phyloP scores from a whole-genome alignment of 768 basidiomycete species.

The Lentinula detonsa region DNA sequence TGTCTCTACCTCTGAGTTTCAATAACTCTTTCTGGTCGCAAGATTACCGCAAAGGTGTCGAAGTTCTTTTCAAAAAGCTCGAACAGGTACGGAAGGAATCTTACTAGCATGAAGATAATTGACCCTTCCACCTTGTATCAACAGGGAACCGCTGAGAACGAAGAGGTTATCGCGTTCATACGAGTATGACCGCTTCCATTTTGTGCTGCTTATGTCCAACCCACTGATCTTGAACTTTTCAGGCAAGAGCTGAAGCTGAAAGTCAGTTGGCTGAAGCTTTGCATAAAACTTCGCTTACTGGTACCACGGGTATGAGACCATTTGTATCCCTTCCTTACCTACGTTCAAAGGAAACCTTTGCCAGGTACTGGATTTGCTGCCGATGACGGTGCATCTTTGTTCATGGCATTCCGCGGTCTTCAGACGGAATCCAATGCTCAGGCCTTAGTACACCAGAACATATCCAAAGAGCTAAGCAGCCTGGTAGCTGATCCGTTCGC shows the following conservation, averaged over 20 bases:
- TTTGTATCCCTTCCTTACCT: slow-evolving; percentile 5
- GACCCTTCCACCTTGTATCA: slow-evolving; percentile 10
- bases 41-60: slow-evolving; percentile 80
- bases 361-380: slow-evolving; percentile 60
- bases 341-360: background rate
- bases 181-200: slow-evolving; percentile 43
- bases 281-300: slow-evolving; percentile 41
- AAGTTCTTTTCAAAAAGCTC: slow-evolving; percentile 69
- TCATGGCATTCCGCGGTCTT: slow-evolving; percentile 74
- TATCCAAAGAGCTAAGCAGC: slow-evolving; percentile 70
- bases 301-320: slow-evolving; percentile 36
- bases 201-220: background rate
- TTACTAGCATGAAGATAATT: background rate
- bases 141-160: slow-evolving; percentile 79
- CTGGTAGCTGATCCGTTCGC: slow-evolving; percentile 79
- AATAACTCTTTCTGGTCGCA: slow-evolving; percentile 94
- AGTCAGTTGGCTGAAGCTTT: slow-evolving; percentile 55
- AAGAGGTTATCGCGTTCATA: slow-evolving; percentile 79
- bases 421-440: slow-evolving; percentile 67
- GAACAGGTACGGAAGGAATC: slow-evolving; percentile 52
- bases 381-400: slow-evolving; percentile 83
- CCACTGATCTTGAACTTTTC: background rate
- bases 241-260: slow-evolving; percentile 76
- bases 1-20: slow-evolving; percentile 86
- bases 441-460: slow-evolving; percentile 65